These are phyloP conservation scores for Anthracocystis setariae DNA, from an alignment of 1,284 basidiomycete species.

Conservation along the genomic window DNA sequence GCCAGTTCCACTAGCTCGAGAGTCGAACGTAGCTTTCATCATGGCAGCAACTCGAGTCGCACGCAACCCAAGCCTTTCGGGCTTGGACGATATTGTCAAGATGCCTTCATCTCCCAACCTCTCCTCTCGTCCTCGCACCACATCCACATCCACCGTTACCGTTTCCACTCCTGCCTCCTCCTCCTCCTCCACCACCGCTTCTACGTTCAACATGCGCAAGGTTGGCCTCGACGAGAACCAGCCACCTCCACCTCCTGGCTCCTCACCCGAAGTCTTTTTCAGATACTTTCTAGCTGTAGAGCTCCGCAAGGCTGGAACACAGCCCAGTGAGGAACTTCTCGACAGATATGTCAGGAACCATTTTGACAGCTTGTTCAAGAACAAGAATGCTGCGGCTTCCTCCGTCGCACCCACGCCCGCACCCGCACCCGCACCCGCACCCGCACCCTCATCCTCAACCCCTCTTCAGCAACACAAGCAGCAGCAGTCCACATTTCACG, in stretches of 20 bases:
- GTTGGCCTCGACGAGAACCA: slow-evolving; percentile 54
- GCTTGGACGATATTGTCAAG: slow-evolving; percentile 53
- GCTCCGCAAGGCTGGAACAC: slow-evolving; percentile 57
- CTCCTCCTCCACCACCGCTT: slow-evolving; percentile 6
- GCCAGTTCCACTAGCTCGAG: slow-evolving; percentile 29
- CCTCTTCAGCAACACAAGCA: background rate
- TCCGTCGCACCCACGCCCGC: slow-evolving; percentile 1
- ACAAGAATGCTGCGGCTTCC: slow-evolving; percentile 13
- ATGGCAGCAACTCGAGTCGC: slow-evolving; percentile 53
- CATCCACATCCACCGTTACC: slow-evolving; percentile 12
- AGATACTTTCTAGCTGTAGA: slow-evolving; percentile 63
- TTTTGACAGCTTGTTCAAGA: slow-evolving; percentile 57
- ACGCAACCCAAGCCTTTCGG: slow-evolving; percentile 43
- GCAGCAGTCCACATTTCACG: slow-evolving; percentile 4
- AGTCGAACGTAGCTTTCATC: slow-evolving; percentile 13
- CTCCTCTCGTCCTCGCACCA: slow-evolving; percentile 28
- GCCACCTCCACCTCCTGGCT: slow-evolving; percentile 52
- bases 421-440: slow-evolving; percentile 3
- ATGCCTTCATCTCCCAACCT: slow-evolving; percentile 42
- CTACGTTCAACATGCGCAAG: slow-evolving; percentile 48
- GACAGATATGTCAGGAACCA: slow-evolving; percentile 63
- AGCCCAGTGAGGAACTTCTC: slow-evolving; percentile 55
- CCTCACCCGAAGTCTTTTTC: slow-evolving; percentile 53
- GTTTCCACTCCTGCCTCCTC: too few species aligned
- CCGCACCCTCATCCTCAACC: background rate